These are phyloP conservation scores for Gymnopilus junonius DNA, from an alignment of 768 basidiomycete genomes.

Conservation along the genomic window DNA sequence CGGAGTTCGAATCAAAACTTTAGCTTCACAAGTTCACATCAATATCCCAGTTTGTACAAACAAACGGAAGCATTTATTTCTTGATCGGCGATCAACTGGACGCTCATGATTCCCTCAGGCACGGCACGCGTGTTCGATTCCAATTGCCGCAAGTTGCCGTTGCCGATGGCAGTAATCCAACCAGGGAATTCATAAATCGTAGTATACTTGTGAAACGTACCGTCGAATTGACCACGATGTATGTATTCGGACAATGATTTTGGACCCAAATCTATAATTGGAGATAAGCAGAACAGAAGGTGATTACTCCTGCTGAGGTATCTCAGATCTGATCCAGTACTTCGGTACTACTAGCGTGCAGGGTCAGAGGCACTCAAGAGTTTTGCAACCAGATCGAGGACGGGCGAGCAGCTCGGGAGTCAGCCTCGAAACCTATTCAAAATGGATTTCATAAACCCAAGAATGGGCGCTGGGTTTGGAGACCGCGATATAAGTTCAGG, in stretches of 20 bases:
- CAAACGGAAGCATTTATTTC: slow-evolving; percentile 40
- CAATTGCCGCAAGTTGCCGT: slow-evolving; percentile 43
- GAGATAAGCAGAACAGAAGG: slow-evolving; percentile 27
- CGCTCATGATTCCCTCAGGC: slow-evolving; percentile 31
- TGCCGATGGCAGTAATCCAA: slow-evolving; percentile 23
- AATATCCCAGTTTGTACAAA: slow-evolving; percentile 26
- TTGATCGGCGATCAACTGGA: slow-evolving; percentile 68
- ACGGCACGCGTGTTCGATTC: slow-evolving; percentile 33
- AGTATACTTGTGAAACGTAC: slow-evolving; percentile 13
- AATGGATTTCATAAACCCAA: slow-evolving; percentile 39
- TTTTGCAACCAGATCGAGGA: slow-evolving; percentile 46
- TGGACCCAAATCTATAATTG: slow-evolving; percentile 14
- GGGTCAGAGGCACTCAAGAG: slow-evolving; percentile 42
- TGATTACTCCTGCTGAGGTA: slow-evolving; percentile 17
- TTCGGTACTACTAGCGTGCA: slow-evolving; percentile 32
- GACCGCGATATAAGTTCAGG: slow-evolving; percentile 45
- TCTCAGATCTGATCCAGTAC: slow-evolving; percentile 23
- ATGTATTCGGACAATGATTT: slow-evolving; percentile 14
- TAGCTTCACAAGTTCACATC: background rate
- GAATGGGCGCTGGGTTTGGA: slow-evolving; percentile 37
- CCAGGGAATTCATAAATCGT: slow-evolving; percentile 14
- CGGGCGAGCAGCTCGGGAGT: slow-evolving; percentile 56
- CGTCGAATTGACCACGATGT: slow-evolving; percentile 28
- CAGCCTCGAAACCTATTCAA: slow-evolving; percentile 37
- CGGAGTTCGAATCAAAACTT: slow-evolving; percentile 32